Percentiles rank a stretch among this genome's conserved stretches.
Conservation (phyloP, 1,284 basidiomycete species). For the Microbotryum silenes-acaulis region DNA sequence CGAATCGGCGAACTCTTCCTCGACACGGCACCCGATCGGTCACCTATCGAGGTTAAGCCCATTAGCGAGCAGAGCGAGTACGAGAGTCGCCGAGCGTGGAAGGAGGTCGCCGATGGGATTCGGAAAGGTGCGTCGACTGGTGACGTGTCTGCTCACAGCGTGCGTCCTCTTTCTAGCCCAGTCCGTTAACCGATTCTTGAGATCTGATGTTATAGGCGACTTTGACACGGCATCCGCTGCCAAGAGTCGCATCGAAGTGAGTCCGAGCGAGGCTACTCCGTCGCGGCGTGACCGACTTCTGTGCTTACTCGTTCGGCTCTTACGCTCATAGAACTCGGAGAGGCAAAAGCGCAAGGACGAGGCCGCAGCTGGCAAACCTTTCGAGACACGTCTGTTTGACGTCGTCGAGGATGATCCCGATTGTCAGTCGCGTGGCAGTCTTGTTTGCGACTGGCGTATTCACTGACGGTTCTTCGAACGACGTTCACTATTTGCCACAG, state of each 20-base stretch:
- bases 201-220: conserved; percentile 50
- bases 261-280: conserved; percentile 26
- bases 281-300: background rate
- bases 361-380: conserved; percentile 55
- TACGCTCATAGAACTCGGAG: conserved; percentile 68
- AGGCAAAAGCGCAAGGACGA: conserved; percentile 82
- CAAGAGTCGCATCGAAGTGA: conserved; percentile 84
- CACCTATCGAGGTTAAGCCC: conserved; percentile 57
- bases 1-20: conserved; percentile 40
- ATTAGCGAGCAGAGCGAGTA: conserved; percentile 64
- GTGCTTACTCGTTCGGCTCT: background rate
- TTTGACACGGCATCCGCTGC: conserved; percentile 84
- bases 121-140: conserved; percentile 44
- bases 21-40: conserved; percentile 39
- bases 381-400: conserved; percentile 49
- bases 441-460: background rate
- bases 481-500: conserved; percentile 2
- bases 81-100: conserved; percentile 84
- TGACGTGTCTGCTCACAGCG: background rate
- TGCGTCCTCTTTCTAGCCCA: background rate
- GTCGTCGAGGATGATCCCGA: conserved; percentile 40
- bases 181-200: background rate
- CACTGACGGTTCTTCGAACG: background rate
- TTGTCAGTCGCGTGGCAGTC: conserved; percentile 27
- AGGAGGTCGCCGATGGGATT: conserved; percentile 81